phyloP scores from a whole-genome alignment of 148 eudicot genomes.

The Diospyros lotus region DNA sequence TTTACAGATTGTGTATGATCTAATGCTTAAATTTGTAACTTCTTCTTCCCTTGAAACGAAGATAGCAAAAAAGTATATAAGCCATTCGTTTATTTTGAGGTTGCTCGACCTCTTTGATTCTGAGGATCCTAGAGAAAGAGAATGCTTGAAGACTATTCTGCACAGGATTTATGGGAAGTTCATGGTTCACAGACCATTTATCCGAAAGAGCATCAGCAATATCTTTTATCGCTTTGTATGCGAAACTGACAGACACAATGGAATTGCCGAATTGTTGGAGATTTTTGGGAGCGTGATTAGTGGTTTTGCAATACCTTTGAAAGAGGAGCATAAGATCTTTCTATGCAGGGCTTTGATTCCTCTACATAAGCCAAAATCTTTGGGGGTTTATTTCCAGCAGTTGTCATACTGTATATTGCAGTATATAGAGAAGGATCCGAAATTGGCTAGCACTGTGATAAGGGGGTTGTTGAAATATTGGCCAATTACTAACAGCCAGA shows the following conservation, averaged over 20 bases:
- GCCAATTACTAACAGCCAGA: constrained; percentile 92
- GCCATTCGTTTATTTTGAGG: constrained; percentile 62
- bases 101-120: constrained; percentile 85
- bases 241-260: constrained; percentile 58
- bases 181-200: constrained; percentile 90
- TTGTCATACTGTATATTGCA: constrained; percentile 77
- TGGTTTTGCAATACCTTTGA: constrained; percentile 91
- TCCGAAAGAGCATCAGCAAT: constrained; percentile 73
- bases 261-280: constrained; percentile 24
- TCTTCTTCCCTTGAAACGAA: constrained; percentile 79
- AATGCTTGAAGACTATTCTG: too few relatives aligned
- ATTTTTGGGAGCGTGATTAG: constrained; percentile 91
- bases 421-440: constrained; percentile 89
- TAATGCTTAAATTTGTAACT: constrained; percentile 64
- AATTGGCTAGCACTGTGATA: constrained; percentile 70
- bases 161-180: too few relatives aligned
- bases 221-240: constrained; percentile 37
- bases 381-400: constrained; percentile 84
- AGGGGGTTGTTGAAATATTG: constrained; percentile 82
- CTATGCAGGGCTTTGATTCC: constrained; percentile 74
- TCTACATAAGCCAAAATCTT: constrained; percentile 71
- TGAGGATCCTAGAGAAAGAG: constrained; percentile 65
- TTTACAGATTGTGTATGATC: constrained; percentile 23
- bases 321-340: constrained; percentile 37
- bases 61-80: constrained; percentile 77